Base-by-base conservation (phyloP, 1,284 basidiomycete genomes). In the Pyrrhoderma noxium region DNA sequence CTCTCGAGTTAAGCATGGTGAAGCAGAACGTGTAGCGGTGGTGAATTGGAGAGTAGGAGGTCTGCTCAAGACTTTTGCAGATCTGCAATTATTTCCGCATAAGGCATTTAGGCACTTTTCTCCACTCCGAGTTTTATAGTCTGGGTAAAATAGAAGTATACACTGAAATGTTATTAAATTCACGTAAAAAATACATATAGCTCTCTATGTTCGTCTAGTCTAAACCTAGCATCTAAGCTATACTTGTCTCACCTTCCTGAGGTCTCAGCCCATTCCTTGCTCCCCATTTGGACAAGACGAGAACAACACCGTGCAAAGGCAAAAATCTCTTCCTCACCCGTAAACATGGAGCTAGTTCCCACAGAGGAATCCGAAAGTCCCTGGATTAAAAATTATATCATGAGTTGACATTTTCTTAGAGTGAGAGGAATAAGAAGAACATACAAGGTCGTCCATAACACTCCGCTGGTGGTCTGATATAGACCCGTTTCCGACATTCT, bases 251-350 rank as follows among this genome's bases (percentile, higher is more conserved):
- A 5, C 11, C 27, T 31, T 11, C 68, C 67, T 0, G 80, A 74
- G n/a, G 73, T 81, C 67, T 87, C 82, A 1, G 83, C 82, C 89
- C 89, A 92, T 58, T 88, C 82, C 59, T 74, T 81, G 62, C 86
- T 89, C 42, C 92, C 89, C 93, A 96, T 95, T 67, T 96, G 85
- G 31, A 91, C 86, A 22, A 96, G 70, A 45, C 93, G 76, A 25
- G 89, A 93, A 61, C 93, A 93, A 35, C 92, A 93, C 45, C 93
- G 77, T 8, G 92, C 93, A 65, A 95, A 97, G 0, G 93, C 93
- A 65, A 97, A 96, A 5, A 95, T 65, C 67, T 97, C 93, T 66
- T 96, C 93, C 61, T 96, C 92, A 3, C 92, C 91, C 0, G 83
- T 85, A 65, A 96, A 97, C 67, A 97, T 87, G 19, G 90, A 86